Percentiles rank a stretch among this genome's conserved stretches.
Evolutionary conservation across 2,329 filamentous ascomycete species (phyloP).

Genomic region (Monilinia aucupariae): DNA sequence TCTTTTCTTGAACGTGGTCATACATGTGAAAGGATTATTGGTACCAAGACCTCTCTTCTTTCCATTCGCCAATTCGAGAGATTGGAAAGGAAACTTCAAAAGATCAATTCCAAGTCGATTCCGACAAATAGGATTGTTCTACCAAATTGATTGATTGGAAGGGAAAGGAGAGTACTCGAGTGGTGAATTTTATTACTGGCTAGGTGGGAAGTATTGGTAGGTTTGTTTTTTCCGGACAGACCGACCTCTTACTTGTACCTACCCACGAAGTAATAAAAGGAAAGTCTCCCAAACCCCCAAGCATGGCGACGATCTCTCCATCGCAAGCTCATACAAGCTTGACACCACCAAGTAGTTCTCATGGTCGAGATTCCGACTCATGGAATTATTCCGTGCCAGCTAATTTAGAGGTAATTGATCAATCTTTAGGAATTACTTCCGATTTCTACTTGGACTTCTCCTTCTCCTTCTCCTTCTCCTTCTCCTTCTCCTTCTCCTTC

Average conservation of each 20-base stretch:
- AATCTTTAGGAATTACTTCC: not conserved
- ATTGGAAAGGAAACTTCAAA: not conserved
- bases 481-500: too few species aligned
- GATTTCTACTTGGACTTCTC: too few species aligned
- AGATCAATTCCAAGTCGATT: not conserved
- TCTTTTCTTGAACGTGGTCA: not conserved
- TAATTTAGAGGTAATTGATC: conserved; percentile 31
- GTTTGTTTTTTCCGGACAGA: not conserved
- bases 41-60: not conserved
- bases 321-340: conserved; percentile 34
- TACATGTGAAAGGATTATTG: not conserved
- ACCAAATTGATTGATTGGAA: not conserved
- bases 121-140: not conserved
- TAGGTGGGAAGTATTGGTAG: not conserved
- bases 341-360: conserved; percentile 34
- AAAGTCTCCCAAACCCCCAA: too few species aligned
- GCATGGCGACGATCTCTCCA: conserved; percentile 36
- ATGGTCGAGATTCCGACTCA: conserved; percentile 27
- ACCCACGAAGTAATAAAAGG: too few species aligned
- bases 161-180: not conserved
- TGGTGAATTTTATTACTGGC: not conserved
- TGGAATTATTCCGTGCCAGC: conserved; percentile 34
- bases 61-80: not conserved
- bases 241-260: too few species aligned
- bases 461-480: too few species aligned